Conservation (phyloP, 345 rosid species). For the Citropsis articulata region DNA sequence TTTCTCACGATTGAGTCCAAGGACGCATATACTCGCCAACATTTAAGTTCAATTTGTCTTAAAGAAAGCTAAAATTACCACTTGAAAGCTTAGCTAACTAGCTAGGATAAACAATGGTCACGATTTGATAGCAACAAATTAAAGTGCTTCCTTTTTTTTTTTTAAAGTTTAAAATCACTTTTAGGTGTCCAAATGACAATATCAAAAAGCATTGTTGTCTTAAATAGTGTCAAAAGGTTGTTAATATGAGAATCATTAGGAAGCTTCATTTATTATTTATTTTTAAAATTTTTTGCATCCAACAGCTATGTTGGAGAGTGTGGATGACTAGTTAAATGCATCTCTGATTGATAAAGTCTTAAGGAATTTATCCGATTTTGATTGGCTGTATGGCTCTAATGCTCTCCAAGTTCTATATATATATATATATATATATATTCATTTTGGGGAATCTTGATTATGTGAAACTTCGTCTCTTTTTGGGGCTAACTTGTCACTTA, state of each 20-base stretch:
- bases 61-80: not conserved
- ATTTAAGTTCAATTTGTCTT: not conserved
- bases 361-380: conserved; percentile 12
- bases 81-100: too few relatives aligned
- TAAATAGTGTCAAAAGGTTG: not conserved
- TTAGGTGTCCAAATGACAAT: not conserved
- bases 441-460: conserved; percentile 2
- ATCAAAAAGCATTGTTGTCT: not conserved
- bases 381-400: conserved; percentile 1
- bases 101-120: too few relatives aligned
- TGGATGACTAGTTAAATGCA: not conserved
- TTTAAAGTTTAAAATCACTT: not conserved
- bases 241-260: too few relatives aligned
- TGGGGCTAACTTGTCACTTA: not conserved
- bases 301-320: not conserved
- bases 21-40: too few relatives aligned
- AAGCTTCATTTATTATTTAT: not conserved
- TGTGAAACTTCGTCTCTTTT: not conserved
- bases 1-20: not conserved
- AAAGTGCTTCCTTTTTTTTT: not conserved
- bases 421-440: not conserved
- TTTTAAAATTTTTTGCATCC: not conserved
- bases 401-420: not conserved
- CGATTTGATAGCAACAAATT: too few relatives aligned
- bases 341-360: not conserved